Conservation (phyloP, 208 protist genomes). For the Leishmania aethiopica region DNA sequence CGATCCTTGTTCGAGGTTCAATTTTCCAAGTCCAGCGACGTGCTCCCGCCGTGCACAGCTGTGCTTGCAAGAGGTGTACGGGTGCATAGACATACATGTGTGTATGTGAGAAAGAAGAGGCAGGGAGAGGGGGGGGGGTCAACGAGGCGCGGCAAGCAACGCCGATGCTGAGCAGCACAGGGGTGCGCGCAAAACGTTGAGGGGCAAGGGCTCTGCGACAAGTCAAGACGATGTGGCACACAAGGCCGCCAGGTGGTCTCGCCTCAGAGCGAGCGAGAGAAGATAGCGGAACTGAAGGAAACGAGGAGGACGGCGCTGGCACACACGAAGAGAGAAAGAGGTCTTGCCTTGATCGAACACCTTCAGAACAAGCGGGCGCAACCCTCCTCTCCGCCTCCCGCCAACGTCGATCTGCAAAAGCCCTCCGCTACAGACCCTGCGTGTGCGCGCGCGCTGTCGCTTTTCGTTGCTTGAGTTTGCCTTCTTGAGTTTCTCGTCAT, state of each 20-base stretch:
- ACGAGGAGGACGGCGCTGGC: neutral
- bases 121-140: too few species aligned
- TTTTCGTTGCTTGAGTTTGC: neutral
- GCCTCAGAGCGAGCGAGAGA: slow-evolving; percentile 10
- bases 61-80: neutral
- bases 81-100: too few species aligned
- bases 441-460: neutral
- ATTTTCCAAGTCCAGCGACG: neutral
- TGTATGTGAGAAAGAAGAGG: neutral
- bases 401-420: neutral
- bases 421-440: neutral
- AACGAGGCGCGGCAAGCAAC: too few species aligned
- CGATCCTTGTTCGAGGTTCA: neutral
- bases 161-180: too few species aligned
- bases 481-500: neutral
- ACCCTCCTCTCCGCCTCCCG: neutral
- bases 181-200: neutral
- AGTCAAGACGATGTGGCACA: neutral
- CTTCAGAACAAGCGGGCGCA: neutral
- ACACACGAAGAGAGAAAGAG: neutral
- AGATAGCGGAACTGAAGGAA: neutral
- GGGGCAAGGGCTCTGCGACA: neutral
- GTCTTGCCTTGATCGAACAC: neutral
- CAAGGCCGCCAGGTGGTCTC: neutral
- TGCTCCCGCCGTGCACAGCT: neutral